phyloP scores from a whole-genome alignment of 805 yeast genomes.

The Cyberlindnera mycetangii region DNA sequence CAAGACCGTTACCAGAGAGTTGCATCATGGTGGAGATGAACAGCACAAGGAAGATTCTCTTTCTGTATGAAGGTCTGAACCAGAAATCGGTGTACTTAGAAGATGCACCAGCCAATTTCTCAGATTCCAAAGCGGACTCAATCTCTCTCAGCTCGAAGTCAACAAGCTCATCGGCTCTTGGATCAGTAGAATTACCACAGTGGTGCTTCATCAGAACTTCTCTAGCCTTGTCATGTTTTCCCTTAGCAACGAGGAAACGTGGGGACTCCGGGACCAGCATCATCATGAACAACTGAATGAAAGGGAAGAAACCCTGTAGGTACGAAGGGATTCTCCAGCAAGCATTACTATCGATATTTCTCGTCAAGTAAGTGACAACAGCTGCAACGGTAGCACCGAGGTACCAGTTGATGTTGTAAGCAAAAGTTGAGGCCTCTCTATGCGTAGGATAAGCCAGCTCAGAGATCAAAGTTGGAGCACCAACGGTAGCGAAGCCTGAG shows the following conservation, averaged over 20 bases:
- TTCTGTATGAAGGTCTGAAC: slow-evolving; percentile 34
- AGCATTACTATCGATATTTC: slow-evolving; percentile 29
- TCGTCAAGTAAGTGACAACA: slow-evolving; percentile 27
- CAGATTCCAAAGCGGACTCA: slow-evolving; percentile 38
- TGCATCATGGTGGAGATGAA: slow-evolving; percentile 39
- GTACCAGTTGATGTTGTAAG: slow-evolving; percentile 50
- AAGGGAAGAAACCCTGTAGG: slow-evolving; percentile 47
- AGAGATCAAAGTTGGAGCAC: slow-evolving; percentile 48
- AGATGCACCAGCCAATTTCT: slow-evolving; percentile 30
- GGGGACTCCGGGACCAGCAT: slow-evolving; percentile 49
- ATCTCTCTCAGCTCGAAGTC: slow-evolving; percentile 41
- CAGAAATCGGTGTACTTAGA: slow-evolving; percentile 38
- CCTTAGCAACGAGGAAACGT: slow-evolving; percentile 41
- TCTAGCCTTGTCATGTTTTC: slow-evolving; percentile 42
- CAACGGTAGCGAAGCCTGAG: slow-evolving; percentile 34
- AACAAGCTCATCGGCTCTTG: slow-evolving; percentile 25
- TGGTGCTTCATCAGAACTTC: slow-evolving; percentile 37
- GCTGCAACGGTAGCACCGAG: slow-evolving; percentile 49
- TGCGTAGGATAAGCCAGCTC: slow-evolving; percentile 49
- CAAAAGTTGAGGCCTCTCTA: slow-evolving; percentile 38
- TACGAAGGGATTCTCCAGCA: slow-evolving; percentile 55
- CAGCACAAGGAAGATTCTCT: slow-evolving; percentile 36
- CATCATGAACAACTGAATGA: slow-evolving; percentile 36
- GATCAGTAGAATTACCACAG: slow-evolving; percentile 32
- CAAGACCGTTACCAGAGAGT: slow-evolving; percentile 49